These are phyloP conservation scores for Rehmannia glutinosa DNA, from an alignment of 257 asterid genomes.

Conservation along the genomic window DNA sequence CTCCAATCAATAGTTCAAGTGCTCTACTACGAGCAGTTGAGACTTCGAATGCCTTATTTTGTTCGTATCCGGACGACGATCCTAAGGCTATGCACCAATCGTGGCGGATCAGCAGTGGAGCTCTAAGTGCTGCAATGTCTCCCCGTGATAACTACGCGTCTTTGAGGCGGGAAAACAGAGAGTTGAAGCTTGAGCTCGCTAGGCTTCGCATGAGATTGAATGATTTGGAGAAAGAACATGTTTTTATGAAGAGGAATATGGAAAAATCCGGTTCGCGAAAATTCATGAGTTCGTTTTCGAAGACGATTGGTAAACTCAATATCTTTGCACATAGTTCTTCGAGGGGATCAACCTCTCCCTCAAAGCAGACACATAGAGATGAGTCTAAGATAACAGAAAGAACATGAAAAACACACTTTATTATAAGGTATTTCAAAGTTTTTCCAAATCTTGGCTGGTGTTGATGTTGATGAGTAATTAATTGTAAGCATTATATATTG, in stretches of 20 bases:
- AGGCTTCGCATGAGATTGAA: conserved; percentile 88
- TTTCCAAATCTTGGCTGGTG: not conserved
- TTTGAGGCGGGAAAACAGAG: conserved; percentile 82
- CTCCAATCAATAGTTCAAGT: conserved; percentile 95
- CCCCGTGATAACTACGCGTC: conserved; percentile 96
- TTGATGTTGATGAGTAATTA: conserved; percentile 8
- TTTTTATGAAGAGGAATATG: conserved; percentile 79
- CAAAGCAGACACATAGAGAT: conserved; percentile 52
- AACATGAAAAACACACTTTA: conserved; percentile 11
- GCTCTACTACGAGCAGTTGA: conserved; percentile 84
- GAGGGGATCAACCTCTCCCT: conserved; percentile 64
- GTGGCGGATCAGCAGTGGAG: conserved; percentile 86
- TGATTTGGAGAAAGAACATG: conserved; percentile 92
- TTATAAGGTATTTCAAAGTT: not conserved
- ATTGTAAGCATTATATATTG: not conserved
- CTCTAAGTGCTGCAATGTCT: conserved; percentile 79
- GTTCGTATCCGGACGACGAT: conserved; percentile 79
- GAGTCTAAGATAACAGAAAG: conserved; percentile 56
- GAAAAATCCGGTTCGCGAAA: conserved; percentile 58
- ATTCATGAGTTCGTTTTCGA: conserved; percentile 58
- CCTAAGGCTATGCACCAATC: conserved; percentile 73
- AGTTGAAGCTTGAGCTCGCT: conserved; percentile 87
- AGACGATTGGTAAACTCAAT: conserved; percentile 55
- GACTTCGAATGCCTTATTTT: conserved; percentile 72
- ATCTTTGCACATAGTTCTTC: conserved; percentile 55